These are phyloP conservation scores for Diaporthe amygdali DNA, from an alignment of 2,329 filamentous ascomycete genomes.

Conservation along the genomic window DNA sequence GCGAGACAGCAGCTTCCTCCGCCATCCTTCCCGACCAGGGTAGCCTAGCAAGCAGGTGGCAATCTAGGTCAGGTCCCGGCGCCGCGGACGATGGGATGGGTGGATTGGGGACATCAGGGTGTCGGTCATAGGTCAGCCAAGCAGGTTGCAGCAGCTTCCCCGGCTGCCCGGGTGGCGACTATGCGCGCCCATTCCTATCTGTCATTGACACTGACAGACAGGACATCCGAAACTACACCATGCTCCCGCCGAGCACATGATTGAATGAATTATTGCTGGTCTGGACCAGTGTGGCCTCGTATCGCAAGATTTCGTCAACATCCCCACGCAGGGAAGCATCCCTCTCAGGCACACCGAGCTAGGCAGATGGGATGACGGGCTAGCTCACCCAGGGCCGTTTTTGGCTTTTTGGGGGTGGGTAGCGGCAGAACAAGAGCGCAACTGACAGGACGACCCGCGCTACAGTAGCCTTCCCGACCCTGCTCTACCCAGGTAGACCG, in stretches of 20 bases:
- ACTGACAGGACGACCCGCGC: not conserved
- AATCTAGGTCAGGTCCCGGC: not conserved
- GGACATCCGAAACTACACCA: not conserved
- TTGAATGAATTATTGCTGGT: not conserved
- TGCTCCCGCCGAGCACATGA: not conserved
- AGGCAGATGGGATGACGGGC: not conserved
- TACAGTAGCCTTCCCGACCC: slow-evolving; percentile 4
- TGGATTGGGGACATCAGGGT: not conserved
- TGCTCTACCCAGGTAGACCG: not conserved
- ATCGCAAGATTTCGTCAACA: slow-evolving; percentile 4
- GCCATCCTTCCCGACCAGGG: not conserved
- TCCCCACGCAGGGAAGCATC: not conserved
- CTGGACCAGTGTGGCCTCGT: not conserved
- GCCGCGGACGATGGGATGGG: not conserved
- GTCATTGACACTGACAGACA: not conserved
- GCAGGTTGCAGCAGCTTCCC: not conserved
- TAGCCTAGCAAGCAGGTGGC: not conserved
- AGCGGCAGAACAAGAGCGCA: too few relatives aligned
- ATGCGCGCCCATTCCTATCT: not conserved
- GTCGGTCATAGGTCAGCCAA: not conserved
- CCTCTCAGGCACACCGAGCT: not conserved
- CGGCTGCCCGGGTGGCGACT: slow-evolving; percentile 4
- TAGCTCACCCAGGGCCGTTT: not conserved
- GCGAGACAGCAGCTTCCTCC: not conserved
- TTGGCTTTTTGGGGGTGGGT: not conserved